phyloP scores from a whole-genome alignment of 495 filamentous ascomycete genomes.

The Lasiosphaeris hirsuta region DNA sequence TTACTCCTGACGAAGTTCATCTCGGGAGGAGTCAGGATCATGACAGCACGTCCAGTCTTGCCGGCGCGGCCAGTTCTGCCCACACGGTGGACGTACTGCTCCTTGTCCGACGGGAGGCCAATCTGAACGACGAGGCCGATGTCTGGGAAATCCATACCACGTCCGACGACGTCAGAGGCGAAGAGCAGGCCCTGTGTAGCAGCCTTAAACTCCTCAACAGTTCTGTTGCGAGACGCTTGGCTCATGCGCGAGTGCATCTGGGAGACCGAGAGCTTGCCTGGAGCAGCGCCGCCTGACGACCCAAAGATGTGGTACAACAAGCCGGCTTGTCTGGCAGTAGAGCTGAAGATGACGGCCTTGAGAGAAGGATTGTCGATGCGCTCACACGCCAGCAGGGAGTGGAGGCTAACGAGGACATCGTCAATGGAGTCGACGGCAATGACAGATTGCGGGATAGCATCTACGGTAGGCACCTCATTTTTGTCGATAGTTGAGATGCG shows the following conservation, averaged over 20 bases:
- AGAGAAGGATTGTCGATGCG: constrained; percentile 74
- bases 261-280: constrained; percentile 83
- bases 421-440: constrained; percentile 76
- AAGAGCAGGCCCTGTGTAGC: constrained; percentile 80
- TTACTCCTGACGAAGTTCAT: constrained; percentile 50
- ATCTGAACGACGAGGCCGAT: constrained; percentile 85
- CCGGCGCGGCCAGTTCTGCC: constrained; percentile 88
- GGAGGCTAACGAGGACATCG: constrained; percentile 85
- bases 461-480: constrained; percentile 84
- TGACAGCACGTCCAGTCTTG: constrained; percentile 74
- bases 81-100: constrained; percentile 86
- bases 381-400: constrained; percentile 78
- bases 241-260: constrained; percentile 59
- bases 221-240: constrained; percentile 72
- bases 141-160: constrained; percentile 77
- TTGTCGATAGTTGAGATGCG: constrained; percentile 90
- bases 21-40: constrained; percentile 81
- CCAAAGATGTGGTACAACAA: constrained; percentile 64
- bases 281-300: constrained; percentile 77
- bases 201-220: constrained; percentile 77
- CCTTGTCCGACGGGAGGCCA: constrained; percentile 73
- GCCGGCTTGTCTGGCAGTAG: constrained; percentile 96
- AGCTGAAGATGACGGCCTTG: constrained; percentile 93
- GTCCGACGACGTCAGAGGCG: constrained; percentile 84
- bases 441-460: constrained; percentile 70